phyloP scores from a whole-genome alignment of 495 filamentous ascomycete genomes.

The Aspergillus leporis region DNA sequence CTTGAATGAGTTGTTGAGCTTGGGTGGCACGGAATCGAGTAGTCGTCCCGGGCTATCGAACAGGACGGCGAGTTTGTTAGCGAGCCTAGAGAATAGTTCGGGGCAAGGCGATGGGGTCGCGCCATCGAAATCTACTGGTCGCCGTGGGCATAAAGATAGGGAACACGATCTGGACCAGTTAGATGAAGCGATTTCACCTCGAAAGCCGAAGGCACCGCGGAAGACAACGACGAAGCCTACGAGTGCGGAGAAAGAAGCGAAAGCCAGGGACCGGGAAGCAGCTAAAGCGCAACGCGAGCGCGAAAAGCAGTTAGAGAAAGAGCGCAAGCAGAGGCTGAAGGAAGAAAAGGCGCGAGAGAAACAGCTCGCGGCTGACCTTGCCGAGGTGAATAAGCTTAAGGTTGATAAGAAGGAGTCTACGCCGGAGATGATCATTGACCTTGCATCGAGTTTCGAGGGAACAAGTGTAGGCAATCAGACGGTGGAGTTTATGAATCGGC shows the following conservation, averaged over 20 bases:
- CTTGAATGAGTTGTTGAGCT: constrained; percentile 28
- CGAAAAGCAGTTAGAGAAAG: constrained; percentile 48
- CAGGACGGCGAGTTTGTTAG: constrained; percentile 42
- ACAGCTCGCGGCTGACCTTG: constrained; percentile 64
- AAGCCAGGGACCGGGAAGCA: constrained; percentile 51
- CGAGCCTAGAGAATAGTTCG: constrained; percentile 26
- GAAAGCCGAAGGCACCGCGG: constrained; percentile 10
- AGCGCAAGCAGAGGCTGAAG: constrained; percentile 47
- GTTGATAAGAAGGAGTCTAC: constrained; percentile 75
- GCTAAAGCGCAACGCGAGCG: constrained; percentile 48
- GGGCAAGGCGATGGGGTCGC: constrained; percentile 1
- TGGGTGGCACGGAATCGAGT: background rate
- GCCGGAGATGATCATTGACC: constrained; percentile 82
- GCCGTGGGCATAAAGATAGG: constrained; percentile 7
- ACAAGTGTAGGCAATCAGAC: constrained; percentile 50
- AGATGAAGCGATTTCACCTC: constrained; percentile 27
- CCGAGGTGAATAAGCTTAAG: constrained; percentile 73
- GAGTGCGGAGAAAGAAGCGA: constrained; percentile 53
- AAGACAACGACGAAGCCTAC: constrained; percentile 37
- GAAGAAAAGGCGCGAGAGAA: constrained; percentile 65
- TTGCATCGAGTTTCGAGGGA: constrained; percentile 57
- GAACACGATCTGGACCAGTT: constrained; percentile 19
- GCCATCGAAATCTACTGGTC: background rate
- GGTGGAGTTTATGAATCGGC: constrained; percentile 53
- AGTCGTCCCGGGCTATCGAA: constrained; percentile 31